Base-by-base conservation (phyloP, 2,329 filamentous ascomycete genomes). In the Fusarium sp. region DNA sequence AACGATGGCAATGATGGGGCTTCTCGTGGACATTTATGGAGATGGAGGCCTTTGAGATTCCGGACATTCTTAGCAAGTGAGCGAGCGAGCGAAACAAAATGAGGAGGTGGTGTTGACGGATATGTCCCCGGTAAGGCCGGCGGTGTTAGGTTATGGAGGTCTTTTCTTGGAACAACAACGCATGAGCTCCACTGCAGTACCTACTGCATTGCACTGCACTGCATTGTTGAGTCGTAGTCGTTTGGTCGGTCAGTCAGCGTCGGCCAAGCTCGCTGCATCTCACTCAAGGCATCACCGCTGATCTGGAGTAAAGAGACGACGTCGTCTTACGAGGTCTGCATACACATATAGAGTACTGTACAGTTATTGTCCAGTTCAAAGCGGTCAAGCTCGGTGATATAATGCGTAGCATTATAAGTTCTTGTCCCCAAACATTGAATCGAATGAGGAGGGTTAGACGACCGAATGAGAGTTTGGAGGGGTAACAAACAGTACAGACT, bases 91-190 rank as follows among this genome's bases (percentile, higher is more conserved):
- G 38, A 45, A 66, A 63, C 57, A 66, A 63, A 67, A 54, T 42
- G 42, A 65, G 40, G 53, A 65, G 62, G 62, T 65, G 53, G 53
- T 47, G 34, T 18, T 38, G 47, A 41, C 62, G 67, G 67, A 67
- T 70, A 28, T 11, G 38, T 56, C 53, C 41, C 67, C 57, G 67
- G 62, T 42, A 67, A 38, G 51, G 44, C 66, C 62, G 66, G 62
- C 52, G 11, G 31, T 40, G 34, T 61, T 70, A 30, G 30, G 30
- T 30, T 30, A 23, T 23, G 23, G 23, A 30, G 30, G 30, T 30
- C 67, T 67, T 67, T 64, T 70, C 58, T 56, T 70, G 62, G 67
- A 64, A 70, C 62, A 30, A 30, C 30, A 30, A 67, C 50, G 38
- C 34, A 33, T 37, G 61, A 60, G 55, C 31, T 55, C 64, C 65